A percentile compares a stretch with the other conserved stretches of the same genome.
Conservation (phyloP, 345 rosid genomes). For the Ailanthus altissimus region DNA sequence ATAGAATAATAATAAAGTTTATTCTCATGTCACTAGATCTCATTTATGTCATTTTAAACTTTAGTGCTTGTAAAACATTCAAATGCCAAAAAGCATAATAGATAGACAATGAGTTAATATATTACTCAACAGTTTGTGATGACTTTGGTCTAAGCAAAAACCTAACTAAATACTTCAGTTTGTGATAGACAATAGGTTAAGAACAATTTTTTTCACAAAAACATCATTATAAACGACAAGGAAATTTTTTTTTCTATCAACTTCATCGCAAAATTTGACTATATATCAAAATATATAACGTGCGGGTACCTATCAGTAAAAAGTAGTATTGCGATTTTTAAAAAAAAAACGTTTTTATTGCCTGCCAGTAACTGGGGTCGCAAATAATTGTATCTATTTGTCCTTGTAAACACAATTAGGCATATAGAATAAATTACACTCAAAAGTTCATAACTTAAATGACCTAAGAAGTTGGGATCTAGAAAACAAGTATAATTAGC, state of each 20-base stretch:
- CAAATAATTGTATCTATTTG: neutral
- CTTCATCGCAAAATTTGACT: neutral
- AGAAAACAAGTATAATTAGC: neutral
- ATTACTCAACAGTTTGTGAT: too few relatives aligned
- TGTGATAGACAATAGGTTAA: too few relatives aligned
- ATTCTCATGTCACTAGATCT: too few relatives aligned
- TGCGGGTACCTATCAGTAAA: neutral
- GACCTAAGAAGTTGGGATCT: neutral
- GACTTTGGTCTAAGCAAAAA: too few relatives aligned
- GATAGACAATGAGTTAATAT: too few relatives aligned
- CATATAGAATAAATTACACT: too few relatives aligned
- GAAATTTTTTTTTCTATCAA: neutral
- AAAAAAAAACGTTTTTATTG: neutral
- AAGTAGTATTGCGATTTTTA: neutral
- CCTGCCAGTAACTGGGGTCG: neutral
- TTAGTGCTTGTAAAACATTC: too few relatives aligned
- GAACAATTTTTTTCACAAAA: too few relatives aligned
- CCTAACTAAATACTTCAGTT: too few relatives aligned
- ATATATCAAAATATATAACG: neutral
- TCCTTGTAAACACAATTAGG: neutral
- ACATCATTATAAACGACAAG: neutral
- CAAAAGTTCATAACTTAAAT: neutral
- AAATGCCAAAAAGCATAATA: too few relatives aligned
- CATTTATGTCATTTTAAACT: too few relatives aligned
- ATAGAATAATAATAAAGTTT: too few relatives aligned